Percentiles rank a stretch among this genome's conserved stretches.
These are phyloP conservation scores for Cyclotella distinguenda DNA, from an alignment of 108 stramenopile genomes.

Conservation along the genomic window DNA sequence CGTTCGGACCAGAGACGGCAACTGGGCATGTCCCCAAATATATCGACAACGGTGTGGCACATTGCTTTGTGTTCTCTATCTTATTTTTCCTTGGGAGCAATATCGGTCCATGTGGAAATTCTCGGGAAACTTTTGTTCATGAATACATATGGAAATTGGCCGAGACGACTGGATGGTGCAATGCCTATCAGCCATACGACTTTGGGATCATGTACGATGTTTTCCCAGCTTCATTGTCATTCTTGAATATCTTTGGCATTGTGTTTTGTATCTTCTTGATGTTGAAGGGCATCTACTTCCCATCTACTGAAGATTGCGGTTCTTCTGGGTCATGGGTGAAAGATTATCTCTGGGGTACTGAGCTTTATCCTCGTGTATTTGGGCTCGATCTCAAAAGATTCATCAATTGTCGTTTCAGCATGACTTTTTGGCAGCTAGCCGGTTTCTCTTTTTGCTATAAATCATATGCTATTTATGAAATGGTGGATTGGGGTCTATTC, in stretches of 20 bases:
- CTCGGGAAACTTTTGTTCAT: conserved; percentile 5
- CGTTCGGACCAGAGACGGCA: conserved; percentile 52
- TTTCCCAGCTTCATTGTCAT: conserved; percentile 67
- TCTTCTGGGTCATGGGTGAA: conserved; percentile 79
- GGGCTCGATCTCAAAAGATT: conserved; percentile 96
- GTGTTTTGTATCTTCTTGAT: conserved; percentile 80
- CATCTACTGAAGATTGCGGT: conserved; percentile 88
- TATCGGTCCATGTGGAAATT: conserved; percentile 43
- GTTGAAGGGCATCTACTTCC: conserved; percentile 87
- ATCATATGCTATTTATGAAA: conserved; percentile 42
- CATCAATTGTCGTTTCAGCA: conserved; percentile 97
- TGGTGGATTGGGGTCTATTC: conserved; percentile 48
- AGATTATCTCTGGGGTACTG: conserved; percentile 99
- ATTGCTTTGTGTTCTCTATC: conserved; percentile 46
- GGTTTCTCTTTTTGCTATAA: conserved; percentile 68
- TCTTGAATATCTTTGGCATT: conserved; percentile 93
- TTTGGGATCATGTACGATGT: conserved; percentile 78
- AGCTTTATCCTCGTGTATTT: conserved; percentile 94
- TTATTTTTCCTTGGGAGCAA: conserved; percentile 50
- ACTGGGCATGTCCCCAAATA: conserved; percentile 66
- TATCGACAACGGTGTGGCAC: conserved; percentile 57
- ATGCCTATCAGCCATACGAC: conserved; percentile 38
- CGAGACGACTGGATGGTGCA: conserved; percentile 18
- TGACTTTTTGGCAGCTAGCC: conserved; percentile 96
- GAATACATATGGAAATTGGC: not conserved